Percentiles rank a stretch among this genome's conserved stretches.
phyloP scores from a whole-genome alignment of 2,329 filamentous ascomycete genomes.

The Coniella vitis region DNA sequence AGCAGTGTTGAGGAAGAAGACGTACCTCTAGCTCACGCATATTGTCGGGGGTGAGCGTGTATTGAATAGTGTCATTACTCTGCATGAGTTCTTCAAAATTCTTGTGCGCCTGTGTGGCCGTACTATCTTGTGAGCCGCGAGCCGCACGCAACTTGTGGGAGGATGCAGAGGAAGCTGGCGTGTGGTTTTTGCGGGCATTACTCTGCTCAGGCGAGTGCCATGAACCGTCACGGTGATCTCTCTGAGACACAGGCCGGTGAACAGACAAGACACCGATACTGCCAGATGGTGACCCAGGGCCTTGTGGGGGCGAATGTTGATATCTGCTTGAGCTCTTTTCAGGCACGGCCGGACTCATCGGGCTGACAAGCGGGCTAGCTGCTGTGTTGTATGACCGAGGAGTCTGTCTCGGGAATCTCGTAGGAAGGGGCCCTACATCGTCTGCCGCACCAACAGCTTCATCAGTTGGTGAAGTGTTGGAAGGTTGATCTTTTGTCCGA shows the following conservation, averaged over 20 bases:
- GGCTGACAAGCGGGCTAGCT: neutral
- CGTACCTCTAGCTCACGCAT: constrained; percentile 71
- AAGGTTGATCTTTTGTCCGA: constrained; percentile 29
- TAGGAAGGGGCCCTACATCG: constrained; percentile 26
- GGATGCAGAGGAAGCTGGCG: constrained; percentile 45
- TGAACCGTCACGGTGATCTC: constrained; percentile 27
- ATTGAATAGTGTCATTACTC: constrained; percentile 76
- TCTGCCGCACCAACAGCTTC: constrained; percentile 29
- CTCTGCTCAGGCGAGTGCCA: constrained; percentile 16
- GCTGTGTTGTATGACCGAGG: constrained; percentile 6
- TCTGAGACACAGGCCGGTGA: constrained; percentile 27
- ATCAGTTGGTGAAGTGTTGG: constrained; percentile 24
- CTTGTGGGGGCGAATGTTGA: constrained; percentile 9
- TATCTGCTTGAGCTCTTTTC: constrained; percentile 23
- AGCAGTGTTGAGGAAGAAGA: constrained; percentile 13
- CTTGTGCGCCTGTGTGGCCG: constrained; percentile 41
- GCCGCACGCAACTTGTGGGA: constrained; percentile 44
- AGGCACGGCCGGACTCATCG: constrained; percentile 19
- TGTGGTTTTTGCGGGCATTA: constrained; percentile 33
- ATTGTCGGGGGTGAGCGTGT: constrained; percentile 71
- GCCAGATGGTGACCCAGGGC: constrained; percentile 16
- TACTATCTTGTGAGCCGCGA: constrained; percentile 53
- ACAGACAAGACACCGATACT: constrained; percentile 33
- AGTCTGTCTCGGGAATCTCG: constrained; percentile 15
- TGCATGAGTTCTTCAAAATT: constrained; percentile 76